Evolutionary conservation across 2,329 filamentous ascomycete genomes (phyloP).

Genomic region (Rhinocladiella similis): DNA sequence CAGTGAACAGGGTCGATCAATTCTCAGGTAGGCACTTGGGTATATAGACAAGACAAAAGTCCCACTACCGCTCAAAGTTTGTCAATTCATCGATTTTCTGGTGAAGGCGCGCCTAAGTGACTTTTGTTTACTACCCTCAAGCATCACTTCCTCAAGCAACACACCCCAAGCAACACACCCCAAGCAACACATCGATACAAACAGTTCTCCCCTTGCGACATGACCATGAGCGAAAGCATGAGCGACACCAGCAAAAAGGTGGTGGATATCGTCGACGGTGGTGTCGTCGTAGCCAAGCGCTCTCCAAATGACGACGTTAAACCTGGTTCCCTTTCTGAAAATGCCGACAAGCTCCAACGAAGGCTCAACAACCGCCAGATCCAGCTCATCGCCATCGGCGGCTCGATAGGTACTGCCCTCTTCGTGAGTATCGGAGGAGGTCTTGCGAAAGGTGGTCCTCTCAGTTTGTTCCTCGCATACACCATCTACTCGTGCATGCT

Average conservation of each 20-base stretch:
- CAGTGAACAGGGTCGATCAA: too few species aligned
- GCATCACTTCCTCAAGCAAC: too few species aligned
- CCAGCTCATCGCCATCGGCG: slow-evolving; percentile 53
- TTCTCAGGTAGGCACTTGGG: too few species aligned
- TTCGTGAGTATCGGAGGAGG: slow-evolving; percentile 42
- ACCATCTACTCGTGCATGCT: slow-evolving; percentile 33
- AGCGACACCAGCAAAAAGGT: slow-evolving; percentile 8
- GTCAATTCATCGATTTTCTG: too few species aligned
- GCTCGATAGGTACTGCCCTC: slow-evolving; percentile 41
- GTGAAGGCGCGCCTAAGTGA: too few species aligned
- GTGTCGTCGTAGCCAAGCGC: neutral
- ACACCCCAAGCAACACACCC: neutral
- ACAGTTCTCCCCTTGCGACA: neutral
- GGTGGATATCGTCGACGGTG: slow-evolving; percentile 8
- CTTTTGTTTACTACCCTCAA: too few species aligned
- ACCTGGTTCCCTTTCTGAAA: slow-evolving; percentile 29
- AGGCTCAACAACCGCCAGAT: slow-evolving; percentile 57
- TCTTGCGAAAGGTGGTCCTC: slow-evolving; percentile 40
- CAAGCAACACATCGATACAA: neutral
- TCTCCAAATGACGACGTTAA: neutral
- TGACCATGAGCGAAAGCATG: slow-evolving; percentile 1
- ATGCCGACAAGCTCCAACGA: slow-evolving; percentile 44
- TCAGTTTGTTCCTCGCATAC: slow-evolving; percentile 40
- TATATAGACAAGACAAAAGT: too few species aligned
- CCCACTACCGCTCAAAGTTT: too few species aligned